Base-by-base conservation (phyloP, 495 filamentous ascomycete species). In the Penicillium coprophilum region DNA sequence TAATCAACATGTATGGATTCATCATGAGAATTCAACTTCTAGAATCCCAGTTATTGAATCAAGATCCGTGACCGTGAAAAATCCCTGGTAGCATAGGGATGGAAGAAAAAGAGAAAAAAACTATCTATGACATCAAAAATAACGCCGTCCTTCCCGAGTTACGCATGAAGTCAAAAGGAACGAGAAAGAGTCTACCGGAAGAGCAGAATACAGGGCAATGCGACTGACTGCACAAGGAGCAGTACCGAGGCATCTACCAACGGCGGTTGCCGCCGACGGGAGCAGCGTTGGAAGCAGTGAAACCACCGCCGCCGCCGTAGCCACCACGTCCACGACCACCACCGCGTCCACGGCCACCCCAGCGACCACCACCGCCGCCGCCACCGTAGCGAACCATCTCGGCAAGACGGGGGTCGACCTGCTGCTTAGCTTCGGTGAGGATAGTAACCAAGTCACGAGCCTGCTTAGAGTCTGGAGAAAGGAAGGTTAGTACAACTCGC, bases 361-460 rank as follows among this genome's bases (percentile, higher is more conserved):
- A 82, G 53, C 85, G 82, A 62, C 85, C 76, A 66, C 87, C 82
- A 58, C 87, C 81, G 51, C 93, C 92, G 49, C 92, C 91, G 57
- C 92, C 90, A 67, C 89, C 80, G 74, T 91, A 96, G 70, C 94
- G 90, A 53, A 86, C 86, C 94, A 97, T 97, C 80, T 98, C 94
- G 57, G 85, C 83, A 56, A 98, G 88, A 75, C 90, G 85, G 65
- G 94, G 94, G 67, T 97, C 95, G 73, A 98, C 91, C 76, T 96
- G 90, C 78, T 98, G 94, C 80, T 98, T 98, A 59, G 94, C 92
- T 76, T 98, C 94, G 62, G 86, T 87, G 61, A 98, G 89, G 60
- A 98, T 89, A 44, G 79, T 80, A 54, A 97, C 85, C 67, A 98
- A 86, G 77, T 98, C 94, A 80, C 95, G 91, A 75, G 94, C 94